phyloP scores from a whole-genome alignment of 306 rosid species.

The Abrus precatorius region DNA sequence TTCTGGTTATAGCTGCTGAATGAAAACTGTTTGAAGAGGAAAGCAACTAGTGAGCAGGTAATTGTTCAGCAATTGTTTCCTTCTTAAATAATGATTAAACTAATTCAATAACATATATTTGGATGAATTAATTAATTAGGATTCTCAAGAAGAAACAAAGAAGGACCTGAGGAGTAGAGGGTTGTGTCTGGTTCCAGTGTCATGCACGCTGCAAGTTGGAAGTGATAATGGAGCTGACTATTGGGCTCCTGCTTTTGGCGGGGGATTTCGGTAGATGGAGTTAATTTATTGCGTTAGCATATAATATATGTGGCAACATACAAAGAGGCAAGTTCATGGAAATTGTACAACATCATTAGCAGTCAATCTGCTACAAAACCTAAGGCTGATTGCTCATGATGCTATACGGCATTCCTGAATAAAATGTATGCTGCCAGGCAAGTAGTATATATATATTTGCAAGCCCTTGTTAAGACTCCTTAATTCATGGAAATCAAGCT shows the following conservation, averaged over 20 bases:
- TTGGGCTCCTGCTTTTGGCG: conserved; percentile 94
- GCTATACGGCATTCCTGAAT: conserved; percentile 73
- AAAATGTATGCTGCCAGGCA: conserved; percentile 39
- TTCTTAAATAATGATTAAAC: not conserved
- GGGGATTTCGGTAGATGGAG: conserved; percentile 70
- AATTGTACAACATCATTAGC: conserved; percentile 98
- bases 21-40: conserved; percentile 85
- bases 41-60: conserved; percentile 68
- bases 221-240: conserved; percentile 97
- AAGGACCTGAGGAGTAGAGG: conserved; percentile 95
- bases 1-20: conserved; percentile 65
- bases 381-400: conserved; percentile 99
- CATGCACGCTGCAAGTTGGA: conserved; percentile 95
- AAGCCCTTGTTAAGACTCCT: conserved; percentile 37
- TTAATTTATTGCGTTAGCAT: conserved; percentile 67
- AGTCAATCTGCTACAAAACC: conserved; percentile 85
- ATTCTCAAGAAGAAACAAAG: conserved; percentile 67
- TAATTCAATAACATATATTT: not conserved
- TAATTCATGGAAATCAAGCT: conserved; percentile 44
- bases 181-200: conserved; percentile 93
- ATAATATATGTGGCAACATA: conserved; percentile 43
- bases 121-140: conserved; percentile 48
- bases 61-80: not conserved
- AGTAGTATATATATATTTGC: conserved; percentile 33
- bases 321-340: conserved; percentile 54